Evolutionary conservation across 495 filamentous ascomycete genomes (phyloP).

Genomic region (Penicillium coprophilum): DNA sequence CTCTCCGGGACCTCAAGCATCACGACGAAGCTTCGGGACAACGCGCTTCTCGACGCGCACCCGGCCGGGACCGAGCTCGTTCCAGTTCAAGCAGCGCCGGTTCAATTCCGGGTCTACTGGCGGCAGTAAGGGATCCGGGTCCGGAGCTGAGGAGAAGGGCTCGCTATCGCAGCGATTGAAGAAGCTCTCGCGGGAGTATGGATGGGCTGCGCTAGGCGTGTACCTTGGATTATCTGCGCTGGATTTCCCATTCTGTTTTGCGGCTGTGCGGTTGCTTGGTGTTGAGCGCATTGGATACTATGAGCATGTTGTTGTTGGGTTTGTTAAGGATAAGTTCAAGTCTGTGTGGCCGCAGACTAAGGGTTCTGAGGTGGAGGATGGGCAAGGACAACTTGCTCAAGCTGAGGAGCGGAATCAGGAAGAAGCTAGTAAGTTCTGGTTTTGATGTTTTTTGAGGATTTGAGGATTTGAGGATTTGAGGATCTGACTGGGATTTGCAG

Average conservation of each 20-base stretch:
- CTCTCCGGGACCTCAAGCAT: constrained; percentile 1
- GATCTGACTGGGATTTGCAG: constrained; percentile 34
- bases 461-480: not conserved
- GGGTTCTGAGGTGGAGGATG: constrained; percentile 16
- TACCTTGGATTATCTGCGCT: constrained; percentile 79
- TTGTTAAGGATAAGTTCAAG: constrained; percentile 31
- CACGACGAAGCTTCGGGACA: constrained; percentile 10
- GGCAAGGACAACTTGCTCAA: constrained; percentile 20
- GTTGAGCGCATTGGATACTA: constrained; percentile 76
- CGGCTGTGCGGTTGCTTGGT: constrained; percentile 77
- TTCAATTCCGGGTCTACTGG: constrained; percentile 30
- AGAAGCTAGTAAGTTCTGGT: constrained; percentile 52
- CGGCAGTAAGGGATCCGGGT: not conserved
- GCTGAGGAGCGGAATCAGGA: constrained; percentile 39
- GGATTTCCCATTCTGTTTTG: constrained; percentile 94
- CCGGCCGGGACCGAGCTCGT: constrained; percentile 5
- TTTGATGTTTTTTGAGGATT: not conserved
- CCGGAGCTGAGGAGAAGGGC: constrained; percentile 34
- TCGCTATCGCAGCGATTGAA: constrained; percentile 69
- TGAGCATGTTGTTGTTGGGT: constrained; percentile 49
- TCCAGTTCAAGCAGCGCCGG: constrained; percentile 22
- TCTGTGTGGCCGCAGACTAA: constrained; percentile 30
- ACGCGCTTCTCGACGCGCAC: constrained; percentile 2
- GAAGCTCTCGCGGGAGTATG: constrained; percentile 89
- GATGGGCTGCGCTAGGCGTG: constrained; percentile 89